Evolutionary conservation across 768 basidiomycete species (phyloP), one percentile per base, ranked within the genome.

Genomic region (Suillus lakei): DNA sequence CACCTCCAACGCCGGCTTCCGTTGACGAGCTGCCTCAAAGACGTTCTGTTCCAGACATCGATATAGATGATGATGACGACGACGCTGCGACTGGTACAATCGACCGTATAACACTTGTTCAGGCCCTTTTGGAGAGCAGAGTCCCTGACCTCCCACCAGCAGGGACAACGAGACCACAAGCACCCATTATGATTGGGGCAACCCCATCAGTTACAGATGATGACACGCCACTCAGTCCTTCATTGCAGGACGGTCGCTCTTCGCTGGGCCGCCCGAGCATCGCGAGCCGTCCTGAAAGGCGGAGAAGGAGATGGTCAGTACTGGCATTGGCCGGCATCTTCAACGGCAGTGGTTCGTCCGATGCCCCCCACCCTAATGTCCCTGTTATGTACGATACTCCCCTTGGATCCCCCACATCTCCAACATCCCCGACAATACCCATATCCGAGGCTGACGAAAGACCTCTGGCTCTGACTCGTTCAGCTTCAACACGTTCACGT

Each of bases 101-200:
- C 62, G 90, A 91, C 39, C 82, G 83, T 32, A 89, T 95, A 43
- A 89, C 87, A 32, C 83, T 95, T 48, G 88, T 84, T 0, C 87
- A 95, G 68, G 89, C 89, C 12, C 79, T 95, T 23, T 72, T 91
- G 61, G 93, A 95, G 79, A 93, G 92, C 69, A 88, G 93, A 43
- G 76, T 92, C 38, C 92, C 93, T 8, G 84, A 89, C 41, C 72
- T 91, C 16, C 91, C 93, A 18, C 92, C 92, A 21, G 79, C 81
- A 41, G 93, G 93, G 21, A 84, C 89, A 12, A 79, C 80, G 61
- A 88, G 78, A 59, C 82, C 87, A 12, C 91, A 93, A 72, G 84
- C 90, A 43, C 87, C 92, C 34, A 90, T 93, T 43, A 71, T 93
- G 26, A 78, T 93, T 32, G 76, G 82, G 18, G 64, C 83, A n/a